Conservation (phyloP, 2,329 filamentous ascomycete species). For the Trichoderma asperellum region DNA sequence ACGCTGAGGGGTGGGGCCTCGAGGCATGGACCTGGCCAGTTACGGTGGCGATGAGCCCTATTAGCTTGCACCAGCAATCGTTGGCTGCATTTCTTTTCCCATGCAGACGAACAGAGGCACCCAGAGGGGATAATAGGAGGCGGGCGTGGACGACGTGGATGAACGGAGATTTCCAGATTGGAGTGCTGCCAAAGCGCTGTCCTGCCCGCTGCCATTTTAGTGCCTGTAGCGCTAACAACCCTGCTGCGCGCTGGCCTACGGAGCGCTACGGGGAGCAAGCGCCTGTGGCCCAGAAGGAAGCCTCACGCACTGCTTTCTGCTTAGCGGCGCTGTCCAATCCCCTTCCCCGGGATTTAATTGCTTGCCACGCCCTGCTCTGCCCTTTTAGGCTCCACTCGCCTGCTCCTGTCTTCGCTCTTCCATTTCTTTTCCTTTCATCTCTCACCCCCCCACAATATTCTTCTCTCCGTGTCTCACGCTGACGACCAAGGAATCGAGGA, state of each 20-base stretch:
- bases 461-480: constrained; percentile 4
- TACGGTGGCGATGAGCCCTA: constrained; percentile 1
- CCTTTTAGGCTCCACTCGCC: constrained; percentile 23
- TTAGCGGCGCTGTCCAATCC: constrained; percentile 18
- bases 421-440: constrained; percentile 18
- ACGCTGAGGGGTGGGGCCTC: not conserved
- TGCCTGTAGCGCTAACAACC: not conserved
- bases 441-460: constrained; percentile 25
- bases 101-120: not conserved
- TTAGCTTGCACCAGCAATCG: not conserved
- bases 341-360: constrained; percentile 25
- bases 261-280: not conserved
- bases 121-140: not conserved
- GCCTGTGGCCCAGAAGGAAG: not conserved
- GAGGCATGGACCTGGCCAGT: constrained; percentile 3
- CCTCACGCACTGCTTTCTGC: not conserved
- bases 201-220: not conserved
- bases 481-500: not conserved
- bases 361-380: constrained; percentile 10
- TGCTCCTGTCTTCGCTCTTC: constrained; percentile 20
- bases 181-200: not conserved
- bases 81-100: not conserved
- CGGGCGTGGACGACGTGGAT: not conserved
- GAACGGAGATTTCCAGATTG: not conserved
- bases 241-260: not conserved